These are phyloP conservation scores for Mycena kentingensis DNA, from an alignment of 768 basidiomycete genomes.

Conservation along the genomic window DNA sequence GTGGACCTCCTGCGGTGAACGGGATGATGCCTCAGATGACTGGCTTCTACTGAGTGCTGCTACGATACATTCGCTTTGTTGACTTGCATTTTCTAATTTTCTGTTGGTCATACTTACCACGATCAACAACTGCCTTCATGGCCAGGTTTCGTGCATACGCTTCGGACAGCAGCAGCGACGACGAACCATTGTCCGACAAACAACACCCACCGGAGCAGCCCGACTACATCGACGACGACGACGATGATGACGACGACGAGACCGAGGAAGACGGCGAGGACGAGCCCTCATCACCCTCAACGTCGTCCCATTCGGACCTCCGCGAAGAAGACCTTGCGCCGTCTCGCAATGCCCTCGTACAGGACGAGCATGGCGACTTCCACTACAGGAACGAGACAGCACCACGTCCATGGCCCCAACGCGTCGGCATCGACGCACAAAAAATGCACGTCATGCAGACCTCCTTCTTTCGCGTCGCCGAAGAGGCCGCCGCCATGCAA, in stretches of 20 bases:
- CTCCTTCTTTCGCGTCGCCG: constrained; percentile 76
- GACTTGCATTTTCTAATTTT: constrained; percentile 21
- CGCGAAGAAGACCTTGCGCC: constrained; percentile 51
- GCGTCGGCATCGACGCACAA: constrained; percentile 78
- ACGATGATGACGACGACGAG: too few species aligned
- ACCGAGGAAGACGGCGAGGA: constrained; percentile 39
- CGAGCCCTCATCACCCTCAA: constrained; percentile 38
- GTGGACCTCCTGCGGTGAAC: constrained; percentile 62
- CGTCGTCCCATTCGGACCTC: constrained; percentile 48
- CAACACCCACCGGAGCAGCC: constrained; percentile 35
- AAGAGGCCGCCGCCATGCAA: constrained; percentile 68
- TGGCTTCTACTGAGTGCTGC: constrained; percentile 20
- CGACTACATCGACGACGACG: constrained; percentile 27
- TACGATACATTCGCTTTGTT: constrained; percentile 7
- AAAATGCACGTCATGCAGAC: constrained; percentile 94
- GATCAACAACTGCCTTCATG: constrained; percentile 39
- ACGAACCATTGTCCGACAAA: constrained; percentile 28
- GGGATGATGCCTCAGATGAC: constrained; percentile 54
- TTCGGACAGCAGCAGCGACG: constrained; percentile 60
- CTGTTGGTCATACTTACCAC: background rate
- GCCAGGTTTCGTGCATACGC: constrained; percentile 68
- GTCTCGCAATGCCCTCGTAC: constrained; percentile 50
- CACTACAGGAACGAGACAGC: constrained; percentile 42
- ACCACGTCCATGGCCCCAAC: constrained; percentile 64
- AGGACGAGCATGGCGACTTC: constrained; percentile 57